Base-by-base conservation (phyloP, 2,329 filamentous ascomycete species). In the Niveomyces coronatus region DNA sequence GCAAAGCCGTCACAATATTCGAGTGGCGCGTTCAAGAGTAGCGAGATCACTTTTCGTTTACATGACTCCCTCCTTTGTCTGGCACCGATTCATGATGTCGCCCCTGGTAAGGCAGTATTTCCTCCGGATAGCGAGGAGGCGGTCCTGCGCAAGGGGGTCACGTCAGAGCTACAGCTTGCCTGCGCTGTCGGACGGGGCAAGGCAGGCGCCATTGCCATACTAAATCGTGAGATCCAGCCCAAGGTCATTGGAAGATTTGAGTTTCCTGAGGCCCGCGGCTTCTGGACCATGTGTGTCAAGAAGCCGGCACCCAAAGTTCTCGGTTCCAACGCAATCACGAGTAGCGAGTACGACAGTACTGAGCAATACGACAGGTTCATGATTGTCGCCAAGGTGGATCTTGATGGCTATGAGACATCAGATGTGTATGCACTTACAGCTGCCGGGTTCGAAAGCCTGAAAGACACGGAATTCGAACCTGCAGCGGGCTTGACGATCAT, bases 401-500 rank as follows among this genome's bases (percentile, higher is more conserved):
- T 75, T 15, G 75, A 79, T 41, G 81, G 78, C 1, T 79, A 76
- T 41, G 85, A 89, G 57, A 79, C 77, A 30, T 89, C 85, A 1
- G 78, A 85, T 39, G 79, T 93, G 3, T 88, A 88, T 50, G 72
- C 76, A 28, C 66, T 89, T 27, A 83, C 79, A n/a, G 76, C 74
- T 1, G 76, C 78, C 20, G 78, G 78, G 3, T 78, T 93, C 42
- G 80, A 87, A 54, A 76, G 82, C 27, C 70, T 89, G 7, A 76
- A 76, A 24, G 85, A 82, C 27, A 86, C 87, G 1, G 91, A 98
- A 52, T 95, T 96, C 54, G 93, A 98, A 44, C 79, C 83, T 4
- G 85, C 85, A 31, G 85, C 88, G 45, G 91, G 88, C 18, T 76
- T 81, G 22, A 95, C 91, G 0, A 71, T 96, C 32, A 83, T 93